Conservation (phyloP, 768 basidiomycete species). For the Calocera viscosa region DNA sequence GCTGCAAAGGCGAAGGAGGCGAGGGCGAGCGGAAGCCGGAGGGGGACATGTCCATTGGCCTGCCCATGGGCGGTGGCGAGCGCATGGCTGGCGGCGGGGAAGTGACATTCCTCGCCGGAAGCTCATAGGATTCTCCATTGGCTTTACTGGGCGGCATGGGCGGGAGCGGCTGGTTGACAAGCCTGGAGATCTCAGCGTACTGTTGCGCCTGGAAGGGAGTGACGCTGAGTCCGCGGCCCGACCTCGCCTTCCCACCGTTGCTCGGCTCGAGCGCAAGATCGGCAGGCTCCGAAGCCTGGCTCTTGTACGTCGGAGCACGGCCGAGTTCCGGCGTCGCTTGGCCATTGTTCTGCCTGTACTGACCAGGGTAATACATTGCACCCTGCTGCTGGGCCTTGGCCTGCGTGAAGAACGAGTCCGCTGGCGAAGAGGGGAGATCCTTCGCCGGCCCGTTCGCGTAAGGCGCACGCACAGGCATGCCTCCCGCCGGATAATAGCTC, state of each 20-base stretch:
- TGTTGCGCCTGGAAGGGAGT: conserved; percentile 65
- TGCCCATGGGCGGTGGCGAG: conserved; percentile 21
- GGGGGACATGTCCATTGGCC: conserved; percentile 18
- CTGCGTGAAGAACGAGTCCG: background rate
- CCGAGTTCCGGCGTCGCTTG: background rate
- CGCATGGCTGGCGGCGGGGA: conserved; percentile 15
- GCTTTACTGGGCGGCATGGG: conserved; percentile 17
- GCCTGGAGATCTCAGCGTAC: conserved; percentile 56
- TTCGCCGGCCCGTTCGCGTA: background rate
- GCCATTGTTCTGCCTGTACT: conserved; percentile 2
- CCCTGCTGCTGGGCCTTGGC: background rate
- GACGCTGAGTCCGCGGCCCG: conserved; percentile 35
- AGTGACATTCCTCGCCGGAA: conserved; percentile 24
- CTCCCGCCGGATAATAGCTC: background rate
- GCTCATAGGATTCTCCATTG: conserved; percentile 14
- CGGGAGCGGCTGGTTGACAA: conserved; percentile 32
- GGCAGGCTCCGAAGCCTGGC: background rate
- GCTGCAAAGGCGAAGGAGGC: conserved; percentile 17
- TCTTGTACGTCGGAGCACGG: background rate
- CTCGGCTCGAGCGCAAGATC: background rate
- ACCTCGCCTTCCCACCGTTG: background rate
- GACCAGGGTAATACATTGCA: conserved; percentile 1
- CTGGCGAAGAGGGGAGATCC: conserved; percentile 3
- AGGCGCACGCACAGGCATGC: background rate
- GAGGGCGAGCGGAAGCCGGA: conserved; percentile 22